Evolutionary conservation across 805 yeast genomes (phyloP).

Genomic region (Candida michaelii): DNA sequence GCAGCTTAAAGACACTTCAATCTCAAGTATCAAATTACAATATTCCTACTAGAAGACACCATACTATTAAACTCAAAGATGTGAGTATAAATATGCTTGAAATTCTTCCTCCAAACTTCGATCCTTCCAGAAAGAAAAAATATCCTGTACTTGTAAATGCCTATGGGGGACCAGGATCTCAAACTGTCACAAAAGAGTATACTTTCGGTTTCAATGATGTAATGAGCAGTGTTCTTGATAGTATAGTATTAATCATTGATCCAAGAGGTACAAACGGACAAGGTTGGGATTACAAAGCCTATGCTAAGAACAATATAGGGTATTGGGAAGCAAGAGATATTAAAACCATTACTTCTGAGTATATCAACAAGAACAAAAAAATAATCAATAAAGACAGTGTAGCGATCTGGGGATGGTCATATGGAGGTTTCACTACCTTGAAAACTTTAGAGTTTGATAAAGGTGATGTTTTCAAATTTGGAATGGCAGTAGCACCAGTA

Average conservation of each 20-base stretch:
- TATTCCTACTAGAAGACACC: slow-evolving; percentile 51
- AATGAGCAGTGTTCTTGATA: slow-evolving; percentile 55
- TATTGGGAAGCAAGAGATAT: slow-evolving; percentile 78
- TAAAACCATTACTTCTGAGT: slow-evolving; percentile 48
- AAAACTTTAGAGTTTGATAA: slow-evolving; percentile 76
- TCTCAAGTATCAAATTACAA: slow-evolving; percentile 33
- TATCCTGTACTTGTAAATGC: slow-evolving; percentile 68
- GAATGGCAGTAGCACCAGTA: slow-evolving; percentile 84
- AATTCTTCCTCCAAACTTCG: slow-evolving; percentile 58
- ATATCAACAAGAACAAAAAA: slow-evolving; percentile 41
- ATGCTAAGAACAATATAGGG: slow-evolving; percentile 60
- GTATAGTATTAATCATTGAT: slow-evolving; percentile 65
- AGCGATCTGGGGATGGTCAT: slow-evolving; percentile 88
- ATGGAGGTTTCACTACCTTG: slow-evolving; percentile 77
- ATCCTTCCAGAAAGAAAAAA: slow-evolving; percentile 33
- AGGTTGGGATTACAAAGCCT: slow-evolving; percentile 65
- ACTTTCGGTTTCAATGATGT: slow-evolving; percentile 58
- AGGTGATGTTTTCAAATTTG: slow-evolving; percentile 59
- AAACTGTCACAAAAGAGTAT: slow-evolving; percentile 49
- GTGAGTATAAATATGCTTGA: slow-evolving; percentile 54
- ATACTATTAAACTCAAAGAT: slow-evolving; percentile 28
- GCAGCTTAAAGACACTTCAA: slow-evolving; percentile 17
- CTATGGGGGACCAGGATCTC: slow-evolving; percentile 84
- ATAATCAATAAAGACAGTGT: slow-evolving; percentile 56
- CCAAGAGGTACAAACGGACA: slow-evolving; percentile 84